Base-by-base conservation (phyloP, 352 stramenopile species). In the Thraustotheca clavata region DNA sequence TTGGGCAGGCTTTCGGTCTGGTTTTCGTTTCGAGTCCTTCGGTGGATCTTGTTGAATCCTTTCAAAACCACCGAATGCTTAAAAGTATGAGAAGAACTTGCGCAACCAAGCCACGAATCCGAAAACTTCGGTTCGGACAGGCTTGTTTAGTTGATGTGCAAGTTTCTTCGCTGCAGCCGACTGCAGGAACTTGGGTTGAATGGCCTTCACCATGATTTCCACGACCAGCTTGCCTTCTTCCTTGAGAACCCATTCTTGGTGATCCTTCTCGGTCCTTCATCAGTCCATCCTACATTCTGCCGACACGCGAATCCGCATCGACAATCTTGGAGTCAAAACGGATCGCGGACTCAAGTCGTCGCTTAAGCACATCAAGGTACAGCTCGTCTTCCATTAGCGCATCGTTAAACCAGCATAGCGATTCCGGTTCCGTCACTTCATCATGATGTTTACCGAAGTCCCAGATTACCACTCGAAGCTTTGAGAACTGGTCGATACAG, bases 181-280 rank as follows among this genome's bases (percentile, higher is more conserved):
- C 35, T 62, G 14, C 33, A 62, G 33, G 26, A 33, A 4, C 20
- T 54, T 41, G 8, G 54, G 54, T 31, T 54, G 49, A 18, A 62
- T 50, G 18, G 54, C 54, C 26, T 62, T 62, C 4, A 26, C 35
- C 9, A 62, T 62, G 12, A 62, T n/a, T 20, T 48, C 54, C 16
- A 62, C 54, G 14, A 62, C 54, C 54, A 62, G 20, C 20, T 62
- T 62, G 4, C 54, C 54, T 54, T 62, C 54, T 62, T 62, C 38
- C 22, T 62, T 24, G 7, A 62, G 33, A 11, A 62, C 54, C 38
- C 54, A 62, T 27, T 62, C 54, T 62, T 62, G 54, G n/a, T 26
- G 27, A 20, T 62, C 54, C 26, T 29, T 34, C 27, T 61, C 52
- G 20, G 27, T 24, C 52, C 24, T 7, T 8, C 52, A 61, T 61